Evolutionary conservation across 2,329 filamentous ascomycete genomes (phyloP), one percentile per base, ranked within the genome.

Genomic region (Alternaria consortialis): DNA sequence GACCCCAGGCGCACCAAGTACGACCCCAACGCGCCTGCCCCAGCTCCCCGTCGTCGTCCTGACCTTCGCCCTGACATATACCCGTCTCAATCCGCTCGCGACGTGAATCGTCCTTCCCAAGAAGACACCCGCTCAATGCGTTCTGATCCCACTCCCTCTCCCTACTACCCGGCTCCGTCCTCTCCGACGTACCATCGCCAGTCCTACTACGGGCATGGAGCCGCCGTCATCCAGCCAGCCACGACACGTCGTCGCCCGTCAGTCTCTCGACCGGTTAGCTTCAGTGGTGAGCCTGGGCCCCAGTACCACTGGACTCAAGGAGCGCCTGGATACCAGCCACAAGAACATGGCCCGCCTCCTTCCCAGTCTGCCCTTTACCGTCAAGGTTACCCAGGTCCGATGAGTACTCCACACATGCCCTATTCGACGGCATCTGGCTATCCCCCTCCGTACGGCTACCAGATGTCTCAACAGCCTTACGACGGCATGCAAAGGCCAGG

Each of bases 1-100:
- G 68, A 79, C 53, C 76, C 77, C 17, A 70, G 68, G 25, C 81
- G 80, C 62, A 68, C 62, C 37, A 46, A 53, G 34, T 76, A 73
- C 52, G 67, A 60, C 12, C 70, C 69, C 53, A 68, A 67, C 58
- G 60, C 66, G 6, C 55, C 51, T 52, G 5, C 52, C 50, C 52
- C 62, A 63, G 17, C 53, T 44, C 11, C 42, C 52, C 60, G 60
- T 53, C 65, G 65, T 60, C 64, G 20, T 20, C 20, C 20, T 42
- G 20, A 42, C 39, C 11, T 23, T 17, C 20, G 64, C 32, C 66
- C 62, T 27, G 55, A 67, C 11, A 58, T 65, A 39, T 63, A 63
- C 39, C 65, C 73, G 8, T 63, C 74, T 17, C 72, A 74, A 50
- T 77, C 75, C 17, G 71, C 66, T 17, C 69, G 74, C 31, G 69